Conservation (phyloP, 1,139 yeast species). For the Candida smagusa region DNA sequence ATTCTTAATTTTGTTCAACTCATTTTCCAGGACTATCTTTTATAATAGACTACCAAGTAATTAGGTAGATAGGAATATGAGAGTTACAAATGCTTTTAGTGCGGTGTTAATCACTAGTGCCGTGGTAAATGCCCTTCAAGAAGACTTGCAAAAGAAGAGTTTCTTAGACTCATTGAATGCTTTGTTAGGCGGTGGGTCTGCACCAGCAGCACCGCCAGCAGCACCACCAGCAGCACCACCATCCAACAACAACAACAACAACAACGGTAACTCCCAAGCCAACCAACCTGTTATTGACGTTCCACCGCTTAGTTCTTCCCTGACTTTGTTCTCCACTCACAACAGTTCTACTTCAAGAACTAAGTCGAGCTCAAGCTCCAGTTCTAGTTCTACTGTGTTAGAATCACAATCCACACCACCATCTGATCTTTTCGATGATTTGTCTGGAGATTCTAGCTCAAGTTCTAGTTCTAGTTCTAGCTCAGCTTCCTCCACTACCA, state of each 20-base stretch:
- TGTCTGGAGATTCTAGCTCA: constrained; percentile 6
- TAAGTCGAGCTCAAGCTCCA: constrained; percentile 6
- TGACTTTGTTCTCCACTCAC: not conserved
- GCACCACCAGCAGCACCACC: constrained; percentile 9
- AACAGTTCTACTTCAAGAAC: not conserved
- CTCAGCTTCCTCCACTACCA: constrained; percentile 6
- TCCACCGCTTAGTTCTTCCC: constrained; percentile 1
- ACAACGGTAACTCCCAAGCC: constrained; percentile 5
- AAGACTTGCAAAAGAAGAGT: constrained; percentile 14
- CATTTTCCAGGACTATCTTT: not conserved
- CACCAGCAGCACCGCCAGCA: constrained; percentile 11
- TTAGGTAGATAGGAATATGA: constrained; percentile 10
- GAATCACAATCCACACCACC: constrained; percentile 9
- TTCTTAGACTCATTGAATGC: constrained; percentile 13
- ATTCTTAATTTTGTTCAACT: not conserved
- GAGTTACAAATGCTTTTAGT: constrained; percentile 18
- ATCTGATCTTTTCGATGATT: not conserved
- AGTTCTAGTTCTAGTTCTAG: constrained; percentile 6
- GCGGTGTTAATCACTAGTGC: constrained; percentile 19
- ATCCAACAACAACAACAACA: constrained; percentile 1
- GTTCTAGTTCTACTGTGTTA: constrained; percentile 10
- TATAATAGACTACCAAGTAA: no score
- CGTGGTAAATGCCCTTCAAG: constrained; percentile 15
- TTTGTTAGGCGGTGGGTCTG: constrained; percentile 9
- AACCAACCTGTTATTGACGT: constrained; percentile 7